These are phyloP conservation scores for Microcera coccophila DNA, from an alignment of 2,329 filamentous ascomycete genomes.

Conservation along the genomic window DNA sequence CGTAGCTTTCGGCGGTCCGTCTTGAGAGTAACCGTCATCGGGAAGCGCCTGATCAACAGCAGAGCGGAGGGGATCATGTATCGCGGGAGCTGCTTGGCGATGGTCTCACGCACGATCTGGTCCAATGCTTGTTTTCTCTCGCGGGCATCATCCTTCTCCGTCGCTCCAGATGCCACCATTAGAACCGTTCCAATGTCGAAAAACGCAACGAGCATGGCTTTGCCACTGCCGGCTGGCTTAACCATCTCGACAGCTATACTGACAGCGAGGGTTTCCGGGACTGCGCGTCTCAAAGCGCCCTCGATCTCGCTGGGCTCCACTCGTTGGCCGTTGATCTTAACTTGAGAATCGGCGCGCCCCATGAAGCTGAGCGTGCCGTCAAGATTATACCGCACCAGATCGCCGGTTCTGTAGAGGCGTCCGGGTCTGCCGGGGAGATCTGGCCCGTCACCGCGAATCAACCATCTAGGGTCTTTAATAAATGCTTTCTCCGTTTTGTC, in stretches of 20 bases:
- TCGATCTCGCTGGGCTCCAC: constrained; percentile 52
- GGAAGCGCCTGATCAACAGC: constrained; percentile 21
- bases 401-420: constrained; percentile 44
- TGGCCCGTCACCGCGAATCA: constrained; percentile 23
- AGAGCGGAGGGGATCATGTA: constrained; percentile 24
- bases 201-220: too few species aligned
- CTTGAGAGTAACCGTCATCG: constrained; percentile 24
- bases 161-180: too few species aligned
- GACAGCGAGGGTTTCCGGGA: too few species aligned
- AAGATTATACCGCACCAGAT: constrained; percentile 40
- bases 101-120: too few species aligned
- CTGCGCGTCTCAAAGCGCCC: too few species aligned
- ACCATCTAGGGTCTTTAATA: constrained; percentile 41
- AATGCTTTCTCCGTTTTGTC: constrained; percentile 28
- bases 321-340: constrained; percentile 59
- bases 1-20: constrained; percentile 22
- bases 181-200: too few species aligned
- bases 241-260: too few species aligned
- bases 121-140: too few species aligned
- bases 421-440: constrained; percentile 29
- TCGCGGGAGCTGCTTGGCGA: constrained; percentile 12
- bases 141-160: too few species aligned
- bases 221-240: too few species aligned
- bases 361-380: constrained; percentile 30
- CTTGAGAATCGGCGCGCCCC: constrained; percentile 57